Conservation (phyloP, 2,329 filamentous ascomycete species). For the Pseudocercospora cruenta region DNA sequence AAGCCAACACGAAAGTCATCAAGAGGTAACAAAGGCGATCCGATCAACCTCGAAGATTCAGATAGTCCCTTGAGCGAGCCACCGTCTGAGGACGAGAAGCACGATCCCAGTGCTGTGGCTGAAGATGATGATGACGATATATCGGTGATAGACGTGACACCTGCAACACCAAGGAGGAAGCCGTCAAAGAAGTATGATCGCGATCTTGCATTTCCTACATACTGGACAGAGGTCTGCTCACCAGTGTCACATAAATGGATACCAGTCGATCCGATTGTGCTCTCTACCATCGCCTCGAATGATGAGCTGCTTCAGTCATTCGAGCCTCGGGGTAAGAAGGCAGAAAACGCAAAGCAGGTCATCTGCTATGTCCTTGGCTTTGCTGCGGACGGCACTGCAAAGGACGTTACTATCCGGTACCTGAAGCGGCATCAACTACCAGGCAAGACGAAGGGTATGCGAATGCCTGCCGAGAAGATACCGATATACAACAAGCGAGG, state of each 20-base stretch:
- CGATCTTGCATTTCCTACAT: constrained; percentile 81
- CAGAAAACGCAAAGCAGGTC: constrained; percentile 84
- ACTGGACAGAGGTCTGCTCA: constrained; percentile 91
- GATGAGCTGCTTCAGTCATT: constrained; percentile 73
- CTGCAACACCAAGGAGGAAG: constrained; percentile 48
- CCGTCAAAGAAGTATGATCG: constrained; percentile 64
- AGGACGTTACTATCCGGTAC: constrained; percentile 93
- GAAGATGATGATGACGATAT: constrained; percentile 60
- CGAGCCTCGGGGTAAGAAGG: constrained; percentile 80
- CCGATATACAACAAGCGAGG: constrained; percentile 77
- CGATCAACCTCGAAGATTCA: constrained; percentile 54
- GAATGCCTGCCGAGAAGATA: constrained; percentile 78
- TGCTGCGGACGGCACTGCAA: constrained; percentile 82
- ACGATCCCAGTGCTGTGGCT: background rate
- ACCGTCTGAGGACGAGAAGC: constrained; percentile 44
- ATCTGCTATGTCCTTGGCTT: constrained; percentile 88
- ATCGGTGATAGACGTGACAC: constrained; percentile 61
- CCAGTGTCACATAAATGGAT: constrained; percentile 78
- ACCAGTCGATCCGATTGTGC: constrained; percentile 74
- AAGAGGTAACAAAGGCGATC: constrained; percentile 39
- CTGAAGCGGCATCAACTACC: constrained; percentile 79
- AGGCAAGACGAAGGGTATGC: constrained; percentile 84
- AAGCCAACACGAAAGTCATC: constrained; percentile 33
- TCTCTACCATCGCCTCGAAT: constrained; percentile 71
- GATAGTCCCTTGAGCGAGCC: constrained; percentile 50